Percentiles rank a stretch among this genome's conserved stretches.
phyloP scores from a whole-genome alignment of 2,329 filamentous ascomycete genomes.

The Alternaria sp. region DNA sequence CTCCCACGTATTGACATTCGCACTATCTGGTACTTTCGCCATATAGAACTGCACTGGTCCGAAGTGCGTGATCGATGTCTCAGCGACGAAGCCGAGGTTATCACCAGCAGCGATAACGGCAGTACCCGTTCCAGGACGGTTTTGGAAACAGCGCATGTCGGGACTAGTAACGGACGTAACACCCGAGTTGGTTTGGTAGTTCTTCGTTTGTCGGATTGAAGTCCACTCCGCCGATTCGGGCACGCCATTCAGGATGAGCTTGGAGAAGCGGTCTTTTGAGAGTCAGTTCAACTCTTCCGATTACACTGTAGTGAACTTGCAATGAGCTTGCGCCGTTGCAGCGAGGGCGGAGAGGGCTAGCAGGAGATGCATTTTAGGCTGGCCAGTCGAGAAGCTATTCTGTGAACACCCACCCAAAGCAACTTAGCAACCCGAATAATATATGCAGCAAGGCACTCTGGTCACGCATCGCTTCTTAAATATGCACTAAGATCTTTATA shows the following conservation, averaged over 20 bases:
- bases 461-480: not conserved
- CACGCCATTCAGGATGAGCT: constrained; percentile 28
- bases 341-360: not conserved
- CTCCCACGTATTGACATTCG: constrained; percentile 37
- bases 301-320: not conserved
- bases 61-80: constrained; percentile 56
- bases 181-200: constrained; percentile 58
- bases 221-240: constrained; percentile 52
- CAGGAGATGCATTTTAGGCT: not conserved
- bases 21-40: constrained; percentile 53
- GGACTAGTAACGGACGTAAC: constrained; percentile 57
- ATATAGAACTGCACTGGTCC: constrained; percentile 63
- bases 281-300: not conserved
- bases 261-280: constrained; percentile 32
- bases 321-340: not conserved
- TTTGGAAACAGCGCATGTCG: constrained; percentile 61
- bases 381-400: not conserved
- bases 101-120: constrained; percentile 55
- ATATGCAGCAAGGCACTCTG: not conserved
- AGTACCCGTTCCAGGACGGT: constrained; percentile 48
- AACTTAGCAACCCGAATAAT: not conserved
- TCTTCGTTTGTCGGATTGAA: constrained; percentile 56
- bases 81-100: constrained; percentile 54
- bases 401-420: not conserved
- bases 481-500: not conserved